These are phyloP conservation scores for Terfezia claveryi DNA, from an alignment of 495 filamentous ascomycete genomes.

Conservation along the genomic window DNA sequence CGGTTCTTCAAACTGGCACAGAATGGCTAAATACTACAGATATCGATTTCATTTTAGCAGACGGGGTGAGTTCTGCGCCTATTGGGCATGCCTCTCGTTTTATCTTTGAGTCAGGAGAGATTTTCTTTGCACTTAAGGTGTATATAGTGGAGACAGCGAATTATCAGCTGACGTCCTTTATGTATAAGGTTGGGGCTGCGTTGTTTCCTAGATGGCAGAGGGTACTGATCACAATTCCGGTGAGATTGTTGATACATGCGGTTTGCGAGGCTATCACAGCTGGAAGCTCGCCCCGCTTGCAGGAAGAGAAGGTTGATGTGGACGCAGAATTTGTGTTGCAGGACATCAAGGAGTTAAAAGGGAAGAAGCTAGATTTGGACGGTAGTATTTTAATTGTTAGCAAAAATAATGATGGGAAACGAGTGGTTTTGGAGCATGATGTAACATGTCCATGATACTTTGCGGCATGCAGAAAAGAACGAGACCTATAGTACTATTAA, in stretches of 20 bases:
- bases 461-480: no score
- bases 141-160: background rate
- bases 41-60: background rate
- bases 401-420: no score
- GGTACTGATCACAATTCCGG: background rate
- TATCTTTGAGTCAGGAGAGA: background rate
- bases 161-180: background rate
- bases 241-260: background rate
- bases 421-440: no score
- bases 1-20: background rate
- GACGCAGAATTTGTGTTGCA: no score
- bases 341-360: no score
- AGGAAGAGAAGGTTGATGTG: background rate
- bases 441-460: no score
- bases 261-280: background rate
- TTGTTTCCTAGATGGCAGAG: background rate
- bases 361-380: no score
- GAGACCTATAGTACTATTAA: no score
- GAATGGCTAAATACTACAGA: background rate
- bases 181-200: background rate
- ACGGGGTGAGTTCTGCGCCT: background rate
- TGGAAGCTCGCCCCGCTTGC: background rate
- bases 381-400: no score
- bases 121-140: background rate
- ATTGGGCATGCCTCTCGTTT: background rate